These are phyloP conservation scores for Pelargonium nanum DNA, from an alignment of 345 rosid species.

Conservation along the genomic window DNA sequence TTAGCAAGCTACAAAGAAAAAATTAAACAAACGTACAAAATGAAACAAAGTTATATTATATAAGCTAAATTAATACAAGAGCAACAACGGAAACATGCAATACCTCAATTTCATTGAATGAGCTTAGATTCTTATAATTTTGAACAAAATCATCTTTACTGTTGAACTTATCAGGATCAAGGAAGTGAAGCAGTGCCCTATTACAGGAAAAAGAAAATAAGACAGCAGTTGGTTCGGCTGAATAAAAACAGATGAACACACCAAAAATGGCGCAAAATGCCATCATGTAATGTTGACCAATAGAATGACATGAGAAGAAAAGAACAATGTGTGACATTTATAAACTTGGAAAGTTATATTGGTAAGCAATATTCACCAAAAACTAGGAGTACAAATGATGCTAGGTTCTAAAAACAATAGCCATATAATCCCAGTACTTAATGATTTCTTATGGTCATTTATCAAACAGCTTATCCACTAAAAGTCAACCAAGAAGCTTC, in stretches of 20 bases:
- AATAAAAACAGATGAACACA: not conserved
- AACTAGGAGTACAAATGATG: too few species aligned
- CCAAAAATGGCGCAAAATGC: too few species aligned
- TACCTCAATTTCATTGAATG: slow-evolving; percentile 93
- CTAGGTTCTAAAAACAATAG: too few species aligned
- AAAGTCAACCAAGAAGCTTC: not conserved
- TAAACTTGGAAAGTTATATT: not conserved
- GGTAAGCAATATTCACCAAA: too few species aligned
- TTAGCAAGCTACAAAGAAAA: slow-evolving; percentile 64
- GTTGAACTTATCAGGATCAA: slow-evolving; percentile 82
- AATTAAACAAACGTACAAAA: slow-evolving; percentile 9
- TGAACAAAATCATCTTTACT: slow-evolving; percentile 91
- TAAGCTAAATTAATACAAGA: slow-evolving; percentile 1
- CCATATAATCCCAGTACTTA: too few species aligned
- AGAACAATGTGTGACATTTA: not conserved
- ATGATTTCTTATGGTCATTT: too few species aligned
- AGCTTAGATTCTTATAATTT: slow-evolving; percentile 96
- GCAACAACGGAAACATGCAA: slow-evolving; percentile 6
- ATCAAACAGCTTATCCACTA: not conserved
- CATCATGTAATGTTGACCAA: not conserved
- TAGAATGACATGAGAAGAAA: not conserved
- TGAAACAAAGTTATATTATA: slow-evolving; percentile 1
- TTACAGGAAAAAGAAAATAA: not conserved
- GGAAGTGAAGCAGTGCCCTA: slow-evolving; percentile 99
- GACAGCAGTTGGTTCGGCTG: not conserved